phyloP scores from a whole-genome alignment of 257 asterid genomes.

The Solanum neorickii region DNA sequence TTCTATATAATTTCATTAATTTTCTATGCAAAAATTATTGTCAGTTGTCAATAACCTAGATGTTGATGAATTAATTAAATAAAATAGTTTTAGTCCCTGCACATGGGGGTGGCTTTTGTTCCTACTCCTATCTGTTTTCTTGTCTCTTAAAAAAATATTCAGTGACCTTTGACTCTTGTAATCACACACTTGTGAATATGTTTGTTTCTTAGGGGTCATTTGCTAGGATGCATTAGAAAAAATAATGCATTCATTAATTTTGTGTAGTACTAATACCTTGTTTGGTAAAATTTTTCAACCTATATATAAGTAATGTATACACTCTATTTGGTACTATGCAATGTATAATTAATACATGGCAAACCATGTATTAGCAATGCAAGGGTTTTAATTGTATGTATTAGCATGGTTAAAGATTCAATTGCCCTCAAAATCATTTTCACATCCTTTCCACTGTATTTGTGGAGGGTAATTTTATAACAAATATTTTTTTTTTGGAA shows the following conservation, averaged over 20 bases:
- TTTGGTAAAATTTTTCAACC: neutral
- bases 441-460: neutral
- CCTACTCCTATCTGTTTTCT: slow-evolving; percentile 16
- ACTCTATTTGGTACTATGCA: neutral
- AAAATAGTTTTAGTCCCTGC: slow-evolving; percentile 17
- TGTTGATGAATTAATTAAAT: slow-evolving; percentile 6
- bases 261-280: neutral
- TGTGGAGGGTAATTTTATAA: neutral
- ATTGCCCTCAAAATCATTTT: neutral
- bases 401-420: neutral
- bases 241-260: neutral
- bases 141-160: slow-evolving; percentile 8
- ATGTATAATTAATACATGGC: neutral
- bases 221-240: neutral
- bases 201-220: neutral
- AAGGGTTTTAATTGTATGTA: neutral
- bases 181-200: neutral
- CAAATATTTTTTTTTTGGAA: neutral
- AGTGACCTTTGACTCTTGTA: neutral
- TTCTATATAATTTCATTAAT: neutral
- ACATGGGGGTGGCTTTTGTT: slow-evolving; percentile 28
- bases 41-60: slow-evolving; percentile 9
- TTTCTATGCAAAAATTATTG: slow-evolving; percentile 6
- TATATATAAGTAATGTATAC: neutral
- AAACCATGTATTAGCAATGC: neutral